phyloP scores from a whole-genome alignment of 257 asterid species.

The Rauvolfia tetraphylla region DNA sequence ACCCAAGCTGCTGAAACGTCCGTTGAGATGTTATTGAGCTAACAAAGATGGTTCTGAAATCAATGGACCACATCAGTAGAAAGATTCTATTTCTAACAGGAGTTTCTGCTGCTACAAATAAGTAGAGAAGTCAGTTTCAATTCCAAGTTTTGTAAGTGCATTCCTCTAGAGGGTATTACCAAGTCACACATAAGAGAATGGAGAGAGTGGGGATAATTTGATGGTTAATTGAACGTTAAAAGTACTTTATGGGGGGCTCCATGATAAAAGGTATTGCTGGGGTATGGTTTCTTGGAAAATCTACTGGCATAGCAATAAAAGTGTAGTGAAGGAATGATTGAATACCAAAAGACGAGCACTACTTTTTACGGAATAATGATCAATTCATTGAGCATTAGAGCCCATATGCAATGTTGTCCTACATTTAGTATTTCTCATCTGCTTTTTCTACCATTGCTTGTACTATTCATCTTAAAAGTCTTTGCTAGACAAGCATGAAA shows the following conservation, averaged over 20 bases:
- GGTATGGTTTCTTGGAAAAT: slow-evolving; percentile 15
- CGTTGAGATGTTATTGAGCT: too few relatives aligned
- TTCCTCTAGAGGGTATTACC: too few relatives aligned
- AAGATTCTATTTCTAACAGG: too few relatives aligned
- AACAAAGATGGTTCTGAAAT: too few relatives aligned
- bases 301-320: slow-evolving; percentile 19
- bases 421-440: slow-evolving; percentile 31
- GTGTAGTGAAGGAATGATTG: slow-evolving; percentile 43
- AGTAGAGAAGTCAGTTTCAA: slow-evolving; percentile 5
- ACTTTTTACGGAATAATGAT: slow-evolving; percentile 31
- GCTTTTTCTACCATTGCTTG: slow-evolving; percentile 41
- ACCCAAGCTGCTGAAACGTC: too few relatives aligned
- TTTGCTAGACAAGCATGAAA: slow-evolving; percentile 40
- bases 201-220: background rate
- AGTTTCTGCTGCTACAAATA: background rate
- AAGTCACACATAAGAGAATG: background rate
- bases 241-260: slow-evolving; percentile 11
- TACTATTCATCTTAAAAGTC: slow-evolving; percentile 34
- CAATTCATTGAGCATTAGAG: slow-evolving; percentile 31
- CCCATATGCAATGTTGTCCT: slow-evolving; percentile 52
- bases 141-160: background rate
- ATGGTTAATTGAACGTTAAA: slow-evolving; percentile 7
- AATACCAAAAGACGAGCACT: slow-evolving; percentile 39
- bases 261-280: slow-evolving; percentile 16
- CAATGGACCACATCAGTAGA: background rate